Percentiles rank a stretch among this genome's conserved stretches.
These are phyloP conservation scores for Ascochyta pisi DNA, from an alignment of 2,329 filamentous ascomycete species.

Conservation along the genomic window DNA sequence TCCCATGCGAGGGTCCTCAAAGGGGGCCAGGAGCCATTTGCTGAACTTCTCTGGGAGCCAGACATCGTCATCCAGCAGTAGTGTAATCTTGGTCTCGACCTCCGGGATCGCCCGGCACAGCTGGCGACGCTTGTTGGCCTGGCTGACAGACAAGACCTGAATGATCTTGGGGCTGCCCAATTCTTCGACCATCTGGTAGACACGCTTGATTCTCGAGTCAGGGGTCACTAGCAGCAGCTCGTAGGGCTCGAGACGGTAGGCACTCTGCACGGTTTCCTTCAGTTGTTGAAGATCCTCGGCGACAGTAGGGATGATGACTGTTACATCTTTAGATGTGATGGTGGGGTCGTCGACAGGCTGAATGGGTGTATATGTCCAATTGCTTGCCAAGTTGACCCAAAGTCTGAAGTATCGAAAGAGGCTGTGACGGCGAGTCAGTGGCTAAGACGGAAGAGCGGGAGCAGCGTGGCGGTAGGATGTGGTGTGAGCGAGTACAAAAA, in stretches of 20 bases:
- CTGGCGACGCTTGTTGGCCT: conserved; percentile 94
- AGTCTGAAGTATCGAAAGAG: conserved; percentile 86
- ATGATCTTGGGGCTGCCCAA: conserved; percentile 64
- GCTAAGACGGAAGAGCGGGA: conserved; percentile 1
- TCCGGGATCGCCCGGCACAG: conserved; percentile 89
- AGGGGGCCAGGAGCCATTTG: conserved; percentile 91
- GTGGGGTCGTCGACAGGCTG: conserved; percentile 82
- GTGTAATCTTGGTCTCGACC: conserved; percentile 81
- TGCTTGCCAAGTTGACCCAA: conserved; percentile 77
- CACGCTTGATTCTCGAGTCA: conserved; percentile 74
- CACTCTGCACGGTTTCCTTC: conserved; percentile 79
- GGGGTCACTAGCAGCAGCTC: conserved; percentile 89
- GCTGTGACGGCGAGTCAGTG: conserved; percentile 59
- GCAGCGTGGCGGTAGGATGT: conserved; percentile 14
- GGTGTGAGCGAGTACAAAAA: conserved; percentile 11
- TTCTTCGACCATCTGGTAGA: conserved; percentile 64
- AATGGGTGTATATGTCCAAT: conserved; percentile 85
- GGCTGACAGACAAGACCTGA: conserved; percentile 75
- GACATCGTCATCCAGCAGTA: conserved; percentile 96
- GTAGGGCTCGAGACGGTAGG: conserved; percentile 71
- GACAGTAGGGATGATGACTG: conserved; percentile 91
- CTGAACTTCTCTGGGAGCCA: conserved; percentile 87
- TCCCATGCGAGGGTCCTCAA: conserved; percentile 82
- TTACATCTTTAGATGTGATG: conserved; percentile 83
- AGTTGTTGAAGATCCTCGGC: conserved; percentile 86